Evolutionary conservation across 2,329 filamentous ascomycete genomes (phyloP).

Genomic region (Aspergillus floridensis): DNA sequence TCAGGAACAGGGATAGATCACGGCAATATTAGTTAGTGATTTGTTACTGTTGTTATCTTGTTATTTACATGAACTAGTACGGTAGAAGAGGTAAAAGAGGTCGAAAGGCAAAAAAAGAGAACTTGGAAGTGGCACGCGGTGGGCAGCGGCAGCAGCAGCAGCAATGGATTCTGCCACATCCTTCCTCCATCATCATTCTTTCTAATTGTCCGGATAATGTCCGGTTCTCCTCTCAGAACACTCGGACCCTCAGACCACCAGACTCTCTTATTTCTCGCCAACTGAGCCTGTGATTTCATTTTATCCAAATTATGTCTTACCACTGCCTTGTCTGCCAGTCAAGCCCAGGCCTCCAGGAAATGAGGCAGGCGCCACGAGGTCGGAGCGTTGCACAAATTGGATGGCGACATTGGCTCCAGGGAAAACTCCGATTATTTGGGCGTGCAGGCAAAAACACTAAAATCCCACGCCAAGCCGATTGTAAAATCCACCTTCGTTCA

Average conservation of each 20-base stretch:
- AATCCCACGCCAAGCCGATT: background rate
- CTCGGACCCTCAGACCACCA: background rate
- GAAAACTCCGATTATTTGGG: background rate
- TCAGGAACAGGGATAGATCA: background rate
- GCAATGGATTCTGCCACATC: too few relatives aligned
- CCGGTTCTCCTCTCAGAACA: background rate
- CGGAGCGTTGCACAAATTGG: constrained; percentile 1
- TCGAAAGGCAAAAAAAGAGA: background rate
- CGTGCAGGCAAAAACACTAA: background rate
- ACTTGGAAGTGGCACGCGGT: background rate
- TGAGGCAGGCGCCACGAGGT: constrained; percentile 4
- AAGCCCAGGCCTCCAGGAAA: background rate
- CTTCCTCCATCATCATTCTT: too few relatives aligned
- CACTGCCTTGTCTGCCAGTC: background rate
- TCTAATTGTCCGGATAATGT: too few relatives aligned
- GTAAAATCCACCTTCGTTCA: background rate
- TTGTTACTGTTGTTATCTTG: too few relatives aligned
- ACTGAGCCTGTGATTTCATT: background rate
- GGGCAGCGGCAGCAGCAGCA: too few relatives aligned
- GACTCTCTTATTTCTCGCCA: background rate
- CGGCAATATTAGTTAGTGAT: background rate
- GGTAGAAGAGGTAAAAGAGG: too few relatives aligned
- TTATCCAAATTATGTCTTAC: background rate
- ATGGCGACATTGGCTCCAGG: background rate
- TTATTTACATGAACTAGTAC: too few relatives aligned